These are phyloP conservation scores for Eucalyptus marginata DNA, from an alignment of 345 rosid genomes.

Conservation along the genomic window DNA sequence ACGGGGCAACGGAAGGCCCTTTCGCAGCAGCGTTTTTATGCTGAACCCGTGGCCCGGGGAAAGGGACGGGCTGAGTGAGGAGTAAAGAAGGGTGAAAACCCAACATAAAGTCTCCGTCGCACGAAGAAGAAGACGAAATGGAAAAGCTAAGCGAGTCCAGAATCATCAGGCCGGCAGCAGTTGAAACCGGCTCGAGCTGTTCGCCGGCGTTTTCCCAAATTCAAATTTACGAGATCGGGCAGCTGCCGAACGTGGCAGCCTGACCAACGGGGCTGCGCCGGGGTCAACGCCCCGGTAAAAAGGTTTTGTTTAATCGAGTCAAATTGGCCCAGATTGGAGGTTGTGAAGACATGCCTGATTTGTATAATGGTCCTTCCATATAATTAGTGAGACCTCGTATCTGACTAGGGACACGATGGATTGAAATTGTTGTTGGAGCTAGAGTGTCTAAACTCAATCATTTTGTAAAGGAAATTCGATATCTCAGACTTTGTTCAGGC, in stretches of 20 bases:
- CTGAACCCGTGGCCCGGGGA: background rate
- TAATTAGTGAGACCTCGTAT: too few relatives aligned
- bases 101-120: background rate
- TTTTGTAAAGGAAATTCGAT: background rate
- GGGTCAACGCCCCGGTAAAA: background rate
- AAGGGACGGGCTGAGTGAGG: background rate
- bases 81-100: background rate
- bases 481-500: fast-evolving
- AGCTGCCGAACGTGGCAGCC: background rate
- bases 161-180: background rate
- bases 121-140: background rate
- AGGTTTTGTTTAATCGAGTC: background rate
- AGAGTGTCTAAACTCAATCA: fast-evolving
- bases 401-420: fast-evolving
- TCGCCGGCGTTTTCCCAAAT: background rate
- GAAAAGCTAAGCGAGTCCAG: background rate
- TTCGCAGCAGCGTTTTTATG: background rate
- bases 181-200: background rate
- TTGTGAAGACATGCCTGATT: fast-evolving
- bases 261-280: background rate
- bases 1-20: background rate
- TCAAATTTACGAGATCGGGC: background rate
- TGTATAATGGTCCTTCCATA: background rate
- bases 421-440: fast-evolving
- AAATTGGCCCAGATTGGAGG: fast-evolving